A percentile compares a stretch with the other conserved stretches of the same genome.
Evolutionary conservation across 441 rosid species (phyloP).

Genomic region (Macaranga tanarius): DNA sequence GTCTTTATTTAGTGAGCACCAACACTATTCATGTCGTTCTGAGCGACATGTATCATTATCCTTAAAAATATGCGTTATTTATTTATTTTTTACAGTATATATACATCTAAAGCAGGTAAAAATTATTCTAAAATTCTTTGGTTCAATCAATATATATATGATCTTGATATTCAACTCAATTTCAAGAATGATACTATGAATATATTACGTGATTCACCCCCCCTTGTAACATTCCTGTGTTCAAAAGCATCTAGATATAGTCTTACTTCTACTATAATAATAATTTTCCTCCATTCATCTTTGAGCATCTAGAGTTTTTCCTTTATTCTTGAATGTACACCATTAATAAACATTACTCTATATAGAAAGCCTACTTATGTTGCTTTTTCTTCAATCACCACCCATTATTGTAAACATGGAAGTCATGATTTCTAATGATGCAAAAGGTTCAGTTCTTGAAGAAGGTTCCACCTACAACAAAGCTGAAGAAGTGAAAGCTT

Average conservation of each 20-base stretch:
- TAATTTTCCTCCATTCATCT: constrained; percentile 18
- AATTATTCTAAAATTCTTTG: no score
- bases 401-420: constrained; percentile 25
- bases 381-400: not conserved
- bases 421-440: not conserved
- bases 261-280: no score
- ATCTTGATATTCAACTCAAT: no score
- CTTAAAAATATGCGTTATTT: no score
- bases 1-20: no score
- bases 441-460: not conserved
- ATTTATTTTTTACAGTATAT: no score
- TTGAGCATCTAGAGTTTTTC: constrained; percentile 23
- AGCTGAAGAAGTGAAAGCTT: constrained; percentile 39
- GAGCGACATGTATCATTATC: no score
- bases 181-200: not conserved
- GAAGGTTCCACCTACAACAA: constrained; percentile 32
- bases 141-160: no score
- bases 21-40: no score
- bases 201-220: not conserved
- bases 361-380: no score
- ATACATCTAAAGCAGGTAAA: no score
- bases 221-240: not conserved
- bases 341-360: not conserved
- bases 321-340: constrained; percentile 18
- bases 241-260: not conserved